Evolutionary conservation across 2,329 filamentous ascomycete genomes (phyloP).

Genomic region (Colletotrichum truncatum): DNA sequence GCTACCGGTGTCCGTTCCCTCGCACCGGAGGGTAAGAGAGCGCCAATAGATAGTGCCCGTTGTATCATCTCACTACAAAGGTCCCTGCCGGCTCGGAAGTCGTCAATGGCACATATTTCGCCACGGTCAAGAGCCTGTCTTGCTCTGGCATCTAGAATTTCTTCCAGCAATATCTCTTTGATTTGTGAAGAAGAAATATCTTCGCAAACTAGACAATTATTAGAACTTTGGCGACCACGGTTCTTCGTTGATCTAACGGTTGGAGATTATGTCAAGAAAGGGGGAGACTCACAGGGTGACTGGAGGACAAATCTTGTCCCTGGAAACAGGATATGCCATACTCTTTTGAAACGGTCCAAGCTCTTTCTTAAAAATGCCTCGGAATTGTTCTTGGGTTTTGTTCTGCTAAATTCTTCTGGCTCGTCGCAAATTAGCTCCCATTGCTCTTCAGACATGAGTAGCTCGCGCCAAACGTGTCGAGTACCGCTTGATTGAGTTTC

Average conservation of each 20-base stretch:
- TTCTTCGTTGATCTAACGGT: not conserved
- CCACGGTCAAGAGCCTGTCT: not conserved
- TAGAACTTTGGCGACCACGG: not conserved
- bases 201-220: not conserved
- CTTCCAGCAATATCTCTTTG: not conserved
- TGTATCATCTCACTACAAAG: not conserved
- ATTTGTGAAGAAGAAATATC: not conserved
- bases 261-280: not conserved
- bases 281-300: not conserved
- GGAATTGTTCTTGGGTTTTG: not conserved
- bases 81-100: not conserved
- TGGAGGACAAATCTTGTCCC: not conserved
- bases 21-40: not conserved
- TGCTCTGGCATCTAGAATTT: not conserved
- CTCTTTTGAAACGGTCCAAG: not conserved
- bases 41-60: not conserved
- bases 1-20: not conserved
- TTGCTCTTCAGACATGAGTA: not conserved
- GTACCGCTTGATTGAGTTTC: not conserved
- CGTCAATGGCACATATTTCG: not conserved
- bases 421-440: not conserved
- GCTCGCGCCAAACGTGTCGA: not conserved
- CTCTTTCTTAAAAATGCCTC: not conserved
- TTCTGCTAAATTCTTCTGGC: not conserved
- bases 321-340: not conserved